These are phyloP conservation scores for Colletotrichum musae DNA, from an alignment of 2,329 filamentous ascomycete species.

Conservation along the genomic window DNA sequence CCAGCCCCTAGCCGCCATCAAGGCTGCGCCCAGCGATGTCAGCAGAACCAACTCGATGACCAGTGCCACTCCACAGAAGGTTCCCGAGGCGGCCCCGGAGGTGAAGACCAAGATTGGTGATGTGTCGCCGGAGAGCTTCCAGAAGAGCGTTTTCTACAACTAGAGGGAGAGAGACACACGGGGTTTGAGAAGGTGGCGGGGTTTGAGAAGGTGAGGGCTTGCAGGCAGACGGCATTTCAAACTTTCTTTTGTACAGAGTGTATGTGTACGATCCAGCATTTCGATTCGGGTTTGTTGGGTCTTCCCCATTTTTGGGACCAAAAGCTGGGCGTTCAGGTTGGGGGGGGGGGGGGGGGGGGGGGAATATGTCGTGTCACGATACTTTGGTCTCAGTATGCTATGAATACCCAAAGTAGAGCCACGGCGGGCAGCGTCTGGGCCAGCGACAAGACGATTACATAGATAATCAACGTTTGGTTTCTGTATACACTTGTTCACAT, in stretches of 20 bases:
- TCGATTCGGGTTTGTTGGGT: conserved; percentile 6
- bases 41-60: conserved; percentile 66
- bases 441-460: conserved; percentile 11
- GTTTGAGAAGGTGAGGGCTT: neutral
- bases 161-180: conserved; percentile 46
- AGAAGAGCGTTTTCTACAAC: conserved; percentile 72
- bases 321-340: conserved; percentile 43
- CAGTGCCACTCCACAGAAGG: conserved; percentile 49
- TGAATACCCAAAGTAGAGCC: conserved; percentile 34
- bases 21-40: conserved; percentile 62
- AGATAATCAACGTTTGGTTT: neutral
- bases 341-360: conserved; percentile 8
- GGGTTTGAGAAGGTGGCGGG: neutral
- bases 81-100: conserved; percentile 35
- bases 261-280: conserved; percentile 33
- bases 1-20: conserved; percentile 66
- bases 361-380: conserved; percentile 22
- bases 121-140: conserved; percentile 68
- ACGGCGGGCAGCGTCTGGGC: conserved; percentile 9
- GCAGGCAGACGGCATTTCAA: neutral
- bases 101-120: conserved; percentile 66
- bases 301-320: conserved; percentile 7
- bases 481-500: no score
- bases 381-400: conserved; percentile 36
- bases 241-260: conserved; percentile 39